phyloP scores from a whole-genome alignment of 1,139 yeast genomes.

The Eremothecium gossypii region DNA sequence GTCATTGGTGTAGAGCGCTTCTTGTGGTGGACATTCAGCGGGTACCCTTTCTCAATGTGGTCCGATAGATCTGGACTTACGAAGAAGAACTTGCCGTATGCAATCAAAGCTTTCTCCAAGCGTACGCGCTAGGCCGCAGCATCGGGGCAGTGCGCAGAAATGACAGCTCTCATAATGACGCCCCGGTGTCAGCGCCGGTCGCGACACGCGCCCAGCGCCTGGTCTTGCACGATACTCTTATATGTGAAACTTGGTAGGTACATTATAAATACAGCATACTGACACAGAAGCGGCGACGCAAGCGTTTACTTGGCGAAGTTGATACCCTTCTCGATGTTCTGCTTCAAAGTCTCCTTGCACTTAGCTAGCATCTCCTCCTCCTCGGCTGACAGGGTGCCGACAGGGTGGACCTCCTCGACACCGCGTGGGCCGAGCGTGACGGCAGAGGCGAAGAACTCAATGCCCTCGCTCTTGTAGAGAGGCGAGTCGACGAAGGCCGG shows the following conservation, averaged over 20 bases:
- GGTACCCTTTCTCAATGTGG: conserved; percentile 38
- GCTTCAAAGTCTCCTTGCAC: conserved; percentile 76
- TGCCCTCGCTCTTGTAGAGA: conserved; percentile 71
- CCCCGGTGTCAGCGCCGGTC: too few relatives aligned
- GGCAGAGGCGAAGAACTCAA: conserved; percentile 88
- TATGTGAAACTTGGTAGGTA: neutral
- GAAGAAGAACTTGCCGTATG: conserved; percentile 39
- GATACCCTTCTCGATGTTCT: conserved; percentile 66
- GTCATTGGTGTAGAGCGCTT: conserved; percentile 31
- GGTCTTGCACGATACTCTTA: neutral
- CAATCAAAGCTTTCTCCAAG: conserved; percentile 37
- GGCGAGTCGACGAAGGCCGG: conserved; percentile 78
- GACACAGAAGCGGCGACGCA: neutral
- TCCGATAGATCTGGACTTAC: conserved; percentile 46
- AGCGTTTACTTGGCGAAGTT: conserved; percentile 36
- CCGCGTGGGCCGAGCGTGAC: conserved; percentile 87
- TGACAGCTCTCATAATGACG: conserved; percentile 40
- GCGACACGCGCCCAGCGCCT: too few relatives aligned
- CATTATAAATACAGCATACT: neutral
- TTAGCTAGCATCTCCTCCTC: conserved; percentile 70
- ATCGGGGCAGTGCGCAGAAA: conserved; percentile 29
- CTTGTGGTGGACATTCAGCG: conserved; percentile 35
- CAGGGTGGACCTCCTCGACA: conserved; percentile 63
- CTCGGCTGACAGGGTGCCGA: conserved; percentile 47
- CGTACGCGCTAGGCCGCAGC: conserved; percentile 18